Evolutionary conservation across 2,329 filamentous ascomycete species (phyloP), one percentile per base, ranked within the genome.

Genomic region (Fusarium lateritium): DNA sequence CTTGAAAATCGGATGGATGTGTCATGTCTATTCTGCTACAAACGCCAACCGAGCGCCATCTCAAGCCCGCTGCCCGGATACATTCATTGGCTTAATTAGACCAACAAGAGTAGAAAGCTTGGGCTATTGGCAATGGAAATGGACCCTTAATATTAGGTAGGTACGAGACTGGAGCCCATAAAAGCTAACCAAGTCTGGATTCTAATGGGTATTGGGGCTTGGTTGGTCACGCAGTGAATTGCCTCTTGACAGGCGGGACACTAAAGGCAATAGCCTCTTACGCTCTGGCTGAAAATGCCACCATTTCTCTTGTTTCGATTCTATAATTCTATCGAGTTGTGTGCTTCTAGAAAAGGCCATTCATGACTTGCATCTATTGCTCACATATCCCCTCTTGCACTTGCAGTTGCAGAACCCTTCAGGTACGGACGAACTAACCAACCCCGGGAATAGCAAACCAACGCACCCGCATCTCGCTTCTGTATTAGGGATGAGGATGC

Each of bases 121-220:
- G 24, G 40, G 28, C 7, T 28, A 43, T 34, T 62, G 11, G 26
- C 17, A 38, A 49, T 21, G 28, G 28, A 31, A 33, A 62, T 62
- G 51, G 55, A 66, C 65, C 65, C 65, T 56, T 68, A 68, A 61
- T 44, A 64, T 55, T 65, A 65, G 39, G 38, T 65, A 65, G 39
- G 38, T 59, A 34, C 50, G n/a, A 44, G 42, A 21, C 47, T 31
- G 28, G 43, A 56, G 57, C 22, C 38, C 52, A 58, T 28, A 26
- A 45, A 38, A 43, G 38, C 55, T 52, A 61, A 21, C 38, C 34
- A 52, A 62, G 46, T 46, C 62, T 59, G 43, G 51, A 62, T 52
- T 65, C 34, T 65, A 40, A 47, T 59, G 45, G 50, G n/a, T 26
- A 47, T 62, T 17, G 34, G 24, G 33, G 43, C 42, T 56, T 49